A percentile compares a stretch with the other conserved stretches of the same genome.
These are phyloP conservation scores for Galium porrigens DNA, from an alignment of 305 asterid species.

Conservation along the genomic window DNA sequence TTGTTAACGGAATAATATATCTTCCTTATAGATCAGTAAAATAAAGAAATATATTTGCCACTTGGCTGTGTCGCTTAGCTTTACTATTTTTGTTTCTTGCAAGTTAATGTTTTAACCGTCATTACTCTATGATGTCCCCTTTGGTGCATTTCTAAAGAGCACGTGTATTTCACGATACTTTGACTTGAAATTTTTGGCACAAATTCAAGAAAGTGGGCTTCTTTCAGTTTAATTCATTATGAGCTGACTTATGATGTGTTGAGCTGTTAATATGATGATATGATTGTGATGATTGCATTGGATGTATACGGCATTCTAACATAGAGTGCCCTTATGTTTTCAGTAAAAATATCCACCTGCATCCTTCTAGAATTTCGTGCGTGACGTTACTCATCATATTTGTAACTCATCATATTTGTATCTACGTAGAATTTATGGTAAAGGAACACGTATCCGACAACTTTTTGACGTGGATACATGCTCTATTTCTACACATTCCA, in stretches of 20 bases:
- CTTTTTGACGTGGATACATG: not conserved
- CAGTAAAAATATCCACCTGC: conserved; percentile 1
- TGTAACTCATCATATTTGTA: not conserved
- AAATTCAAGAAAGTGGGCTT: not conserved
- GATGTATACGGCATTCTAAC: not conserved
- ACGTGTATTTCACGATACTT: not conserved
- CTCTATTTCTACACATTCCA: not conserved
- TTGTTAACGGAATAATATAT: too few species aligned
- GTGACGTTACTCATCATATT: not conserved
- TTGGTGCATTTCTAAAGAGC: not conserved
- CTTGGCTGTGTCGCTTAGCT: not conserved
- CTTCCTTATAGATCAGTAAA: too few species aligned
- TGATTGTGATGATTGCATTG: not conserved
- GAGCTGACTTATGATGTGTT: not conserved
- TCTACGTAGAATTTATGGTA: not conserved
- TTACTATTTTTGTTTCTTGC: not conserved
- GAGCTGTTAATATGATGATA: not conserved
- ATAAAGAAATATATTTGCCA: too few species aligned
- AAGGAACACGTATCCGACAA: not conserved
- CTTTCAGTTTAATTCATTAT: not conserved
- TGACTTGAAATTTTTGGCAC: not conserved
- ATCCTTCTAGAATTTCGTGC: not conserved
- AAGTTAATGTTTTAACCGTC: not conserved
- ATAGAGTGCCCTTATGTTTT: not conserved
- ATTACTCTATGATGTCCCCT: not conserved